These are phyloP conservation scores for Arthrobotrys sinensis DNA, from an alignment of 2,329 filamentous ascomycete species.

Conservation along the genomic window DNA sequence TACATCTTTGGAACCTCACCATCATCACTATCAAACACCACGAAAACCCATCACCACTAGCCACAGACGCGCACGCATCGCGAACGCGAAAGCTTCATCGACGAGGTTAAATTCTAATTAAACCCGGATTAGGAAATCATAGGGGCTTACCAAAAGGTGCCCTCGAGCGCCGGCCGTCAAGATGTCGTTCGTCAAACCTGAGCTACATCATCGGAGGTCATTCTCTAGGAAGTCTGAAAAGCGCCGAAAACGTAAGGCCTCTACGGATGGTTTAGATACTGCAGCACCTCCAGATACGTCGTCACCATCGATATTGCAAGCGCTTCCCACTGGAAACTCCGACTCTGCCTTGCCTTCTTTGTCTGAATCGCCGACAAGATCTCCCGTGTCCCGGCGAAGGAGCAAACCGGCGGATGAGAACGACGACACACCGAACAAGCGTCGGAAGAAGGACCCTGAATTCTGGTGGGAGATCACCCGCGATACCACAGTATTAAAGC, in stretches of 20 bases:
- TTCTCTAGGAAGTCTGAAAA: conserved; percentile 33
- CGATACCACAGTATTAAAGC: conserved; percentile 42
- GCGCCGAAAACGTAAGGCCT: conserved; percentile 39
- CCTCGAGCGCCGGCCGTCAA: conserved; percentile 14
- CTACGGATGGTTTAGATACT: conserved; percentile 11
- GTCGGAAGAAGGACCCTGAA: conserved; percentile 46
- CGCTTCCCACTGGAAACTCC: conserved; percentile 14
- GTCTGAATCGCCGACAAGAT: conserved; percentile 24
- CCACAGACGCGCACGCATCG: conserved; percentile 52
- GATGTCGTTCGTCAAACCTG: conserved; percentile 58
- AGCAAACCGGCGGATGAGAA: conserved; percentile 37
- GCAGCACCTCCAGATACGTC: conserved; percentile 27
- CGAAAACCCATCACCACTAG: conserved; percentile 48
- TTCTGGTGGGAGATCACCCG: conserved; percentile 50
- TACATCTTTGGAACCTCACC: conserved; percentile 45
- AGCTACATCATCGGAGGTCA: conserved; percentile 58
- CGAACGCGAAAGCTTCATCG: conserved; percentile 55
- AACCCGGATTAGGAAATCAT: conserved; percentile 53
- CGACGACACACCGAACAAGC: conserved; percentile 49
- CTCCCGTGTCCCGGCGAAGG: conserved; percentile 36
- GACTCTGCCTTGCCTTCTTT: conserved; percentile 42
- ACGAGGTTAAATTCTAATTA: conserved; percentile 29
- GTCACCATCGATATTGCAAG: conserved; percentile 41
- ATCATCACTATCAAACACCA: conserved; percentile 34
- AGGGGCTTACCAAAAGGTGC: conserved; percentile 24